phyloP scores from a whole-genome alignment of 2,329 filamentous ascomycete species.

The Aplosporella prunicola region DNA sequence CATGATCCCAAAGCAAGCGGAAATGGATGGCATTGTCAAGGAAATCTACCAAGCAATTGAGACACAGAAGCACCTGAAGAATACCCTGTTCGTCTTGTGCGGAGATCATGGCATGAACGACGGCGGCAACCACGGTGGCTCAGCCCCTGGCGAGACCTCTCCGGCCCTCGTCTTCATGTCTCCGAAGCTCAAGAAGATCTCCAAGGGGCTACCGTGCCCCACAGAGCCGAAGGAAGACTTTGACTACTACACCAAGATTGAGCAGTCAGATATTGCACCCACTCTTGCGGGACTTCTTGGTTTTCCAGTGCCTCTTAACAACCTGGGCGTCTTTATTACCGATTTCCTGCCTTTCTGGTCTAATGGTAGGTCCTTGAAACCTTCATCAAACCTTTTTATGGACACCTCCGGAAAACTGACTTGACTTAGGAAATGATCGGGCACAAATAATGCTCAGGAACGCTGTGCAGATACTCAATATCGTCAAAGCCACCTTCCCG shows the following conservation, averaged over 20 bases:
- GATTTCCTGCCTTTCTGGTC: slow-evolving; percentile 73
- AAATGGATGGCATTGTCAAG: slow-evolving; percentile 81
- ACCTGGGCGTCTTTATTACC: slow-evolving; percentile 73
- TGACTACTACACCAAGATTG: slow-evolving; percentile 72
- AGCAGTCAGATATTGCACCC: slow-evolving; percentile 89
- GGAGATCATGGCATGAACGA: slow-evolving; percentile 99
- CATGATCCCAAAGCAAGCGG: slow-evolving; percentile 85
- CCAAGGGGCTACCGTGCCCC: slow-evolving; percentile 40
- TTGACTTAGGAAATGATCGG: slow-evolving; percentile 41
- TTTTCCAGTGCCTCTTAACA: slow-evolving; percentile 82
- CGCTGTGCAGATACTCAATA: slow-evolving; percentile 66
- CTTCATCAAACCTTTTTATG: not conserved
- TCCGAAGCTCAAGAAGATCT: slow-evolving; percentile 61
- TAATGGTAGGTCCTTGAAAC: slow-evolving; percentile 37
- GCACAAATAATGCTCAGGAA: slow-evolving; percentile 66
- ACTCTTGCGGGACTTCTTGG: slow-evolving; percentile 80
- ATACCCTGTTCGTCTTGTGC: slow-evolving; percentile 74
- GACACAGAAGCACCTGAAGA: slow-evolving; percentile 57
- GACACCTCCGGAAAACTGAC: not conserved
- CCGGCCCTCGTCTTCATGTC: slow-evolving; percentile 86
- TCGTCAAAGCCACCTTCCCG: slow-evolving; percentile 65
- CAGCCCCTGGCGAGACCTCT: slow-evolving; percentile 86
- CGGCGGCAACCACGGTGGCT: slow-evolving; percentile 91
- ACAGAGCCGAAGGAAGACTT: slow-evolving; percentile 58
- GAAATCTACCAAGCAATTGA: slow-evolving; percentile 70